A percentile compares a stretch with the other conserved stretches of the same genome.
These are phyloP conservation scores for Didymella arachidicola DNA, from an alignment of 2,329 filamentous ascomycete species.

Conservation along the genomic window DNA sequence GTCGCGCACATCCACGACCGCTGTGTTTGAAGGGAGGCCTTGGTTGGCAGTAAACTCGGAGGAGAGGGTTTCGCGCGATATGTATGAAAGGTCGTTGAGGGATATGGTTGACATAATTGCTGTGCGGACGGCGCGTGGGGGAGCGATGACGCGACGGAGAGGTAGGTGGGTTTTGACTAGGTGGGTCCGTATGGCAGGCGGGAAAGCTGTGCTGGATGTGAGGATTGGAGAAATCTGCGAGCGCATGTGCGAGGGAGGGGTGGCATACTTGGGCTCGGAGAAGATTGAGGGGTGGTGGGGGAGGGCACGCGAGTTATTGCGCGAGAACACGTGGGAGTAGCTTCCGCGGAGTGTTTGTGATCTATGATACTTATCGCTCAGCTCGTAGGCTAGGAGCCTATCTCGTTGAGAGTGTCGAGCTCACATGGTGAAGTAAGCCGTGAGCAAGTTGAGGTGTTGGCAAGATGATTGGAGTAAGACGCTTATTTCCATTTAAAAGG, in stretches of 20 bases:
- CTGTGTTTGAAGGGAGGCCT: slow-evolving; percentile 56
- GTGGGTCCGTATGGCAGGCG: background rate
- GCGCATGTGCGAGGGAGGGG: background rate
- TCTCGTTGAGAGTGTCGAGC: background rate
- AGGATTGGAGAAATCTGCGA: background rate
- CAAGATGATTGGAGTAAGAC: background rate
- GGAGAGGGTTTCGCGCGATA: slow-evolving; percentile 72
- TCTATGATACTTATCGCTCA: too few species aligned
- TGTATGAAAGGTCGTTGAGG: slow-evolving; percentile 69
- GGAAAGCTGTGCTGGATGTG: background rate
- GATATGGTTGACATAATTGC: slow-evolving; percentile 61
- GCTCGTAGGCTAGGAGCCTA: too few species aligned
- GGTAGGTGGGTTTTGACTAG: background rate
- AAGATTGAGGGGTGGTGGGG: slow-evolving; percentile 8
- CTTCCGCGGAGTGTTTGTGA: background rate
- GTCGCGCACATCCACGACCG: slow-evolving; percentile 89
- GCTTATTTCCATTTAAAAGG: background rate
- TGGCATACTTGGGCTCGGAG: background rate
- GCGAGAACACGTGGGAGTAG: slow-evolving; percentile 10
- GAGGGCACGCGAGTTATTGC: slow-evolving; percentile 2
- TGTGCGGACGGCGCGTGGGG: background rate
- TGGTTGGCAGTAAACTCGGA: slow-evolving; percentile 46
- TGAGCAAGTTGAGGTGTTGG: background rate
- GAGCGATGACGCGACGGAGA: background rate
- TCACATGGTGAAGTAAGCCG: background rate